A percentile compares a stretch with the other conserved stretches of the same genome.
These are phyloP conservation scores for Talaromyces islandicus DNA, from an alignment of 2,329 filamentous ascomycete genomes.

Conservation along the genomic window DNA sequence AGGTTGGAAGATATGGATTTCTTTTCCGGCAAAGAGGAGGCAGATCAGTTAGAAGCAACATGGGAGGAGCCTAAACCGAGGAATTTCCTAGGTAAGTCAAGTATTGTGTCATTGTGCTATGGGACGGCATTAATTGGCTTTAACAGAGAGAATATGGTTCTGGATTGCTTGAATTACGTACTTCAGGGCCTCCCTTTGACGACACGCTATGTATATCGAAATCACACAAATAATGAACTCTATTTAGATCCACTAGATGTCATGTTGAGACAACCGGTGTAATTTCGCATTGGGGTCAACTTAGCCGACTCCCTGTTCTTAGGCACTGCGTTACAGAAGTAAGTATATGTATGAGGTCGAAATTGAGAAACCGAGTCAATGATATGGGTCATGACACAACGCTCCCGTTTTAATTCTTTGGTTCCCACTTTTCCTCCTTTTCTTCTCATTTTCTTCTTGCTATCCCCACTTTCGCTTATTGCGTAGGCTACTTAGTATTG, in stretches of 20 bases:
- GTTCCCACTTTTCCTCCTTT: no score
- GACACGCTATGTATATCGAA: background rate
- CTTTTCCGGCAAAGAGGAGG: conserved; percentile 34
- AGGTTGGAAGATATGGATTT: conserved; percentile 38
- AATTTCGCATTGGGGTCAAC: background rate
- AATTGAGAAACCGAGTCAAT: no score
- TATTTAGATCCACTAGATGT: background rate
- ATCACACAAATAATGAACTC: background rate
- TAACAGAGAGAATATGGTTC: conserved; percentile 6
- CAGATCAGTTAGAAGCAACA: conserved; percentile 19
- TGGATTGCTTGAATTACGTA: conserved; percentile 2
- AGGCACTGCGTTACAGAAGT: no score
- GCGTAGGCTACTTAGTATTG: no score
- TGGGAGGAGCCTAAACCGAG: conserved; percentile 8
- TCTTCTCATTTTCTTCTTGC: no score
- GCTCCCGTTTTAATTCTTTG: no score
- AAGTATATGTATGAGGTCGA: no score
- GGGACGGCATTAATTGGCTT: background rate
- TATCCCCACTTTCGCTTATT: no score
- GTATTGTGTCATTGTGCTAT: background rate
- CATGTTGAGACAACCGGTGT: background rate
- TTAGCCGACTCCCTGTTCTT: background rate
- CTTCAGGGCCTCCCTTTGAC: background rate
- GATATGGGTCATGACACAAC: no score
- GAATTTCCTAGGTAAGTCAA: conserved; percentile 5